Base-by-base conservation (phyloP, 495 filamentous ascomycete species). In the Cudoniella acicularis region DNA sequence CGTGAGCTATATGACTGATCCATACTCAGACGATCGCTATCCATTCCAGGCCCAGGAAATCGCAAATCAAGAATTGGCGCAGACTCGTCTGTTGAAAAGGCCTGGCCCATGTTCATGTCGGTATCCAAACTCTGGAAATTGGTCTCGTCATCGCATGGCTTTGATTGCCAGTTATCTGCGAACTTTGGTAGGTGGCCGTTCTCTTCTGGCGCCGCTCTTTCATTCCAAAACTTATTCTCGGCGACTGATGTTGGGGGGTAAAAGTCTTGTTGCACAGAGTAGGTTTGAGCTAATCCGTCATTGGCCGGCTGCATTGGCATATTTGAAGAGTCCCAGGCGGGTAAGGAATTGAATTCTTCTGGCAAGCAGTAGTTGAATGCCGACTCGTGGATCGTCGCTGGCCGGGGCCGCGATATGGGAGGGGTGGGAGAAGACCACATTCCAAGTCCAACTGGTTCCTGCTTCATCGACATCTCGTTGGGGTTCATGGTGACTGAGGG, bases 361-460 rank as follows among this genome's bases (percentile, higher is more conserved):
- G 75, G 72, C 52, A 83, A 71, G 61, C 79, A 81, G 57, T 79
- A 84, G 42, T 78, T 77, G 63, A 84, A 85, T 41, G 76, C 78
- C 27, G 67, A 64, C 68, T 84, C 81, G 54, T 82, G 79, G 57
- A 84, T 83, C 42, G 80, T 82, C 40, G 79, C 78, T 40, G 81
- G 78, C 24, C 80, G 71, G 26, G 79, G 77, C 24, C 63, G 45
- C 27, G 54, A 25, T 47, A 56, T 57, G 16, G 47, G 66, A 41
- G 60, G 50, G 1, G 64, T 59, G 18, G 66, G 53, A 17, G 60
- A 50, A 40, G 66, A 66, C 63, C 66, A 69, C 66, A 69, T 63
- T 41, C 61, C 61, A n/a, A 60, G 20, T 46, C 59, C 63, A 40
- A 57, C 55, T 42, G 60, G 30, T 36, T 69, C 64, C 17, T 56